Evolutionary conservation across 202 grass and related monocot species (phyloP), one percentile per base, ranked within the genome.

Genomic region (Setaria italica): DNA sequence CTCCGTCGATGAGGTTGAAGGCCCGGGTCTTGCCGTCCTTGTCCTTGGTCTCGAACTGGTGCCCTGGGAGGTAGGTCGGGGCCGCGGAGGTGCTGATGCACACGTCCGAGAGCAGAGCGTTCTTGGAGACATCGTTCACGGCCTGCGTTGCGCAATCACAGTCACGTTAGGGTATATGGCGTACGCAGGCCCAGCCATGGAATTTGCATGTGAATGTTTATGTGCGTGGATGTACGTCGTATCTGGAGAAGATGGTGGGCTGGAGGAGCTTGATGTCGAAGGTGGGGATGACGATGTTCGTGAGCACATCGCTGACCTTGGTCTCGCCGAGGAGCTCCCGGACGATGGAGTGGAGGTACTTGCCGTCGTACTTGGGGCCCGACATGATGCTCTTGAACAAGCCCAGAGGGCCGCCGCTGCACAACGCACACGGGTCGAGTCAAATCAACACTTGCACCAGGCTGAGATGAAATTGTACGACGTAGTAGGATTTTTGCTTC

Each of bases 221-320:
- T 25, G 25, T 25, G 25, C 25, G 25, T 25, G 30, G 5, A 55
- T n/a, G 35, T 74, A 93, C 94, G 3, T 93, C 84, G 71, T 62
- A 93, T 73, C 5, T 84, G 42, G 94, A 93, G 91, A 95, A 95
- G 50, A 91, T 49, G 19, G 69, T 87, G 25, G 93, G 93, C 56
- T 95, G 90, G 34, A 93, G 81, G 63, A 70, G 77, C 67, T 91
- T 95, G 77, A 95, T 91, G 81, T 95, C 90, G 76, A 95, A 95
- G 58, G 88, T 91, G 0, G 93, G 90, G 60, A 95, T 91, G 59
- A 93, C 84, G 17, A 93, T 54, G 85, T 89, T 93, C 33, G 53
- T 43, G 33, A 95, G 37, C 73, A 49, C 55, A 15, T 95, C 47
- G 76, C 86, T 65, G 32, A 95, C 70, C 47, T 25, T 79, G 0